Percentiles rank a stretch among this genome's conserved stretches.
These are phyloP conservation scores for Choanephora cucurbitarum DNA, from an alignment of 371 early-diverging fungal species.

Conservation along the genomic window DNA sequence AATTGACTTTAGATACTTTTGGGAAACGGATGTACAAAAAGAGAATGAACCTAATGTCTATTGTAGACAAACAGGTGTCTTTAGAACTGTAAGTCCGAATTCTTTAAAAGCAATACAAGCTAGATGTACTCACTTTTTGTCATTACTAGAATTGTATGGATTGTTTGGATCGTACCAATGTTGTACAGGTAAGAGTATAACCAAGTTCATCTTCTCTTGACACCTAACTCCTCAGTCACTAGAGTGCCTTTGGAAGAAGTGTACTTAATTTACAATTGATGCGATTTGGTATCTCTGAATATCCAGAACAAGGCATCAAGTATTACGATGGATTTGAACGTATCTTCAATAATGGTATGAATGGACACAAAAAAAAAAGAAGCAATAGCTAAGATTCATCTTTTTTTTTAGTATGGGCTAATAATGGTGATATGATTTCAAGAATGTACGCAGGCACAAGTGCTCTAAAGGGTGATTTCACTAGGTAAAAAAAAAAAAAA, in stretches of 20 bases:
- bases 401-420: constrained; percentile 55
- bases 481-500: constrained; percentile 34
- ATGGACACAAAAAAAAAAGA: constrained; percentile 2
- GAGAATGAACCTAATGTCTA: constrained; percentile 22
- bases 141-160: constrained; percentile 98
- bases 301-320: constrained; percentile 63
- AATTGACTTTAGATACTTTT: constrained; percentile 38
- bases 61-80: constrained; percentile 45
- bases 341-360: constrained; percentile 62
- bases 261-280: constrained; percentile 71
- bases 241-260: constrained; percentile 84
- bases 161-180: constrained; percentile 99
- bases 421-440: constrained; percentile 68
- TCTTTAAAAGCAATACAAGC: too few relatives aligned
- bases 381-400: background rate
- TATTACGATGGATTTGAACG: constrained; percentile 62
- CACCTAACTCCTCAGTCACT: background rate
- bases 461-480: constrained; percentile 74
- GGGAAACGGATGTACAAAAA: constrained; percentile 29
- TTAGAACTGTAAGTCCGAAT: constrained; percentile 44
- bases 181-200: constrained; percentile 67
- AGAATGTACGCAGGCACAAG: constrained; percentile 72
- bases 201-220: background rate
- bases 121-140: too few relatives aligned
- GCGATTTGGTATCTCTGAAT: constrained; percentile 63